These are phyloP conservation scores for Amesomyces nigricolor DNA, from an alignment of 2,329 filamentous ascomycete species.

Conservation along the genomic window DNA sequence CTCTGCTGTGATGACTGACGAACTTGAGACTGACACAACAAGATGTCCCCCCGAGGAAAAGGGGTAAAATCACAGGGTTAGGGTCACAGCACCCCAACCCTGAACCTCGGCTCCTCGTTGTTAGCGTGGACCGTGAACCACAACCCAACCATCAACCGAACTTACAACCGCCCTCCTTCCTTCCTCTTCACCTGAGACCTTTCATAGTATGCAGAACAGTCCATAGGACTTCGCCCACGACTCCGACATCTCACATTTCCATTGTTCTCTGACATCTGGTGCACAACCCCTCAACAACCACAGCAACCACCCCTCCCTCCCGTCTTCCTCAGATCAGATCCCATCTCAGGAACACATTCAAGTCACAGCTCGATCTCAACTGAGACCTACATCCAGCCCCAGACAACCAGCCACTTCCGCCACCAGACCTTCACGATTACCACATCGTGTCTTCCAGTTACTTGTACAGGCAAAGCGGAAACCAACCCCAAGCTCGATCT, in stretches of 20 bases:
- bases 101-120: conserved; percentile 16
- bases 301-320: not conserved
- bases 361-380: too few relatives aligned
- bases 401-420: not conserved
- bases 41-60: not conserved
- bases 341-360: not conserved
- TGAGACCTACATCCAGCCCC: not conserved
- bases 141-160: not conserved
- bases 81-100: conserved; percentile 2
- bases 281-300: not conserved
- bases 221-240: too few relatives aligned
- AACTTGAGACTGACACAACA: not conserved
- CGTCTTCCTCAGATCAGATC: not conserved
- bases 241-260: too few relatives aligned
- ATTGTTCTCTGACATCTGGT: too few relatives aligned
- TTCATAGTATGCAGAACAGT: too few relatives aligned
- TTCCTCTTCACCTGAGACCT: not conserved
- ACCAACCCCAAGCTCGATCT: too few relatives aligned
- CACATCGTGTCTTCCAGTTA: too few relatives aligned
- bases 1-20: not conserved
- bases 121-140: not conserved
- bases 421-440: too few relatives aligned
- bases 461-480: too few relatives aligned
- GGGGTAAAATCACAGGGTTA: conserved; percentile 6
- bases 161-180: not conserved